These are phyloP conservation scores for Tricholoma sp. DNA, from an alignment of 768 basidiomycete genomes.

Conservation along the genomic window DNA sequence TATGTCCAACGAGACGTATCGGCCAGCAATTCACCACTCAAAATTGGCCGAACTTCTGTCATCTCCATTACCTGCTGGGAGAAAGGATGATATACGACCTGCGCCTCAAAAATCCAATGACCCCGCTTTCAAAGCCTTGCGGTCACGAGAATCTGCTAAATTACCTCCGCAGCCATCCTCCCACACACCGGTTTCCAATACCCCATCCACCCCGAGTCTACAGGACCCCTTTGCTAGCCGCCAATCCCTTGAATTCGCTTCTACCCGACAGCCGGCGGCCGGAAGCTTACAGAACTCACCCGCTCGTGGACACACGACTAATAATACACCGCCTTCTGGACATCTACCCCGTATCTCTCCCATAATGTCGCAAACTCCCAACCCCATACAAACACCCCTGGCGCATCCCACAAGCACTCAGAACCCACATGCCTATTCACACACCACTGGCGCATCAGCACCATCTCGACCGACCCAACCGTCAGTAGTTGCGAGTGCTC, in stretches of 20 bases:
- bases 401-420: not conserved
- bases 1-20: not conserved
- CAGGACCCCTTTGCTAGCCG: not conserved
- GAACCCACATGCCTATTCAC: not conserved
- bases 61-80: conserved; percentile 9
- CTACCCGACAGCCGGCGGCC: not conserved
- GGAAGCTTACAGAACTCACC: not conserved
- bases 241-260: not conserved
- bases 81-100: not conserved
- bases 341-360: not conserved
- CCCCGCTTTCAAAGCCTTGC: not conserved
- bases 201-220: not conserved
- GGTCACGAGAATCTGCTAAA: not conserved
- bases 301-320: not conserved
- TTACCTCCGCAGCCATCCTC: not conserved
- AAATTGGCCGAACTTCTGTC: conserved; percentile 31
- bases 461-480: not conserved
- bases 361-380: not conserved
- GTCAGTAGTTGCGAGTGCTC: not conserved
- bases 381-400: not conserved
- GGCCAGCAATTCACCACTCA: conserved; percentile 26
- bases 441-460: not conserved
- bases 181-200: not conserved
- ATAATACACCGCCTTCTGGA: not conserved
- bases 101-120: not conserved